Evolutionary conservation across 495 filamentous ascomycete species (phyloP).

Genomic region (Trichocladium uniseriatum): DNA sequence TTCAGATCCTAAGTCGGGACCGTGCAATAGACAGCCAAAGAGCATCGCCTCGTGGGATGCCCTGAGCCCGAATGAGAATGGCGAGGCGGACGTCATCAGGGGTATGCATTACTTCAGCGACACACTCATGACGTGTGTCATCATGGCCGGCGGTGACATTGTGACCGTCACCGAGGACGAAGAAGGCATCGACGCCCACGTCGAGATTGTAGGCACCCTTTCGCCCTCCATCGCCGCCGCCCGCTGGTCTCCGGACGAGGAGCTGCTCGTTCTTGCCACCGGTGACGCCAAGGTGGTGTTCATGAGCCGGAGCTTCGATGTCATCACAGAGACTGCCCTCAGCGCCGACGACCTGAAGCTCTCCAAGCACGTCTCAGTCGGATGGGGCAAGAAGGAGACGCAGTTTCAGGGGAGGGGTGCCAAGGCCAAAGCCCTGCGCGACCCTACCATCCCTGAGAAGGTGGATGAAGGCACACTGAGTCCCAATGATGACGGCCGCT

Average conservation of each 20-base stretch:
- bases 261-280: constrained; percentile 75
- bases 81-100: constrained; percentile 60
- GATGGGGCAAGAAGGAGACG: constrained; percentile 96
- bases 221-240: constrained; percentile 85
- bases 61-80: constrained; percentile 57
- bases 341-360: constrained; percentile 67
- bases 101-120: constrained; percentile 79
- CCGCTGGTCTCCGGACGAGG: constrained; percentile 91
- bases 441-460: constrained; percentile 91
- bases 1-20: not conserved
- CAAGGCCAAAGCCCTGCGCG: constrained; percentile 77
- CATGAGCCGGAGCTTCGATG: constrained; percentile 89
- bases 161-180: constrained; percentile 72
- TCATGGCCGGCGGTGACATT: constrained; percentile 88
- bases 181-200: constrained; percentile 43
- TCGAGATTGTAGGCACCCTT: constrained; percentile 90
- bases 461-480: constrained; percentile 77
- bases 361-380: constrained; percentile 93
- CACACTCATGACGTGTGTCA: constrained; percentile 61
- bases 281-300: constrained; percentile 71
- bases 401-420: constrained; percentile 94
- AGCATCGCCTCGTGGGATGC: constrained; percentile 81
- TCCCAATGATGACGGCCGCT: constrained; percentile 55
- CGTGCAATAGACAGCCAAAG: constrained; percentile 20
- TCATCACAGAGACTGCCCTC: constrained; percentile 62